These are phyloP conservation scores for Acorus calamus DNA, from an alignment of 106 monocot species.

Conservation along the genomic window DNA sequence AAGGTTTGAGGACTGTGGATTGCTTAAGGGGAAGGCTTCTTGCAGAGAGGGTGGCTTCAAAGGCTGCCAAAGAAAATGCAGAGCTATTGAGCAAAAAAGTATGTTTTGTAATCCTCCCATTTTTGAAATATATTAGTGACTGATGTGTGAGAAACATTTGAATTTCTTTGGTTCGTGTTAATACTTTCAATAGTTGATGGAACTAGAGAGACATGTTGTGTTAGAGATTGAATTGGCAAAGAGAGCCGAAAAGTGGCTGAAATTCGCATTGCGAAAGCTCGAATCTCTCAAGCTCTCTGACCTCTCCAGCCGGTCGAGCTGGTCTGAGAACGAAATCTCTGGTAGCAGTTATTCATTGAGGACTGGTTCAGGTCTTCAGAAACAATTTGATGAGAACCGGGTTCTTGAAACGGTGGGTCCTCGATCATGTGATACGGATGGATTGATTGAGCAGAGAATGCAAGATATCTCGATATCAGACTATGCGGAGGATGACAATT, in stretches of 20 bases:
- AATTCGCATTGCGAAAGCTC: not conserved
- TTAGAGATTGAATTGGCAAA: not conserved
- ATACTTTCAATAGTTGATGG: not conserved
- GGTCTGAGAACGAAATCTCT: no score
- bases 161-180: not conserved
- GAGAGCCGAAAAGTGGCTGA: not conserved
- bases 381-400: no score
- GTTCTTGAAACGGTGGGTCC: no score
- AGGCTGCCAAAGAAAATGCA: conserved; percentile 3
- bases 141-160: not conserved
- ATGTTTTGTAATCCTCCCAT: not conserved
- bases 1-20: no score
- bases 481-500: no score
- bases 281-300: conserved; percentile 1
- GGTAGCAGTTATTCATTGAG: no score
- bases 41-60: conserved; percentile 8
- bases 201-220: not conserved
- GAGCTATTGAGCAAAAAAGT: conserved; percentile 1
- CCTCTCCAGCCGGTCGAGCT: not conserved
- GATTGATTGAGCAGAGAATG: no score
- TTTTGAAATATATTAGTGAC: not conserved
- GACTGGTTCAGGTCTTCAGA: no score
- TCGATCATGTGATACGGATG: no score
- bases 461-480: no score
- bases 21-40: not conserved